Base-by-base conservation (phyloP, 495 filamentous ascomycete genomes). In the Penicillium antarcticum region DNA sequence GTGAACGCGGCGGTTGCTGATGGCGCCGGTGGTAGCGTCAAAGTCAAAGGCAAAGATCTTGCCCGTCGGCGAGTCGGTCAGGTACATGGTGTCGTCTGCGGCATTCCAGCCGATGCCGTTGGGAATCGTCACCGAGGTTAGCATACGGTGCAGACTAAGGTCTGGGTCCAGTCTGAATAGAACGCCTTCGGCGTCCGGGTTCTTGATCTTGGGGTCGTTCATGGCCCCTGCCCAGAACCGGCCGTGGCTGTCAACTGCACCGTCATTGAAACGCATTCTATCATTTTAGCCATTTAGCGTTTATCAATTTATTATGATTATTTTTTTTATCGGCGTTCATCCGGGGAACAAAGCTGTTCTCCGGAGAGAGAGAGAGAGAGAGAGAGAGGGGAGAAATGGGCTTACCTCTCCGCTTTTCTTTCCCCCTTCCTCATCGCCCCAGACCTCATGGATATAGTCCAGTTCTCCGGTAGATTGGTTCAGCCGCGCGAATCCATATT, bases 161-260 rank as follows among this genome's bases (percentile, higher is more conserved):
- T 87, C 83, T 3, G 81, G 75, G 57, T 88, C 79, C 19, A 87
- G 76, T 53, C 83, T 75, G 67, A 87, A 87, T 7, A 88, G 68
- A 17, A 79, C 69, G 19, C 82, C 83, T 73, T 74, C 69, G 39
- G 69, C 50, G 16, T 58, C 55, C 1, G 58, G 69, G 7, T 52
- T 45, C 37, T 73, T 53, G 34, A 73, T 54, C 39, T 74, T 75
- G 18, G 73, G 70, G 59, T 96, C 91, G 56, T 88, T 92, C 90
- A 96, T 95, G 33, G 82, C 79, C n/a, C 90, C 88, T 8, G 88
- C 78, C 89, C 91, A 96, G 68, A 92, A 92, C 37, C 91, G 76
- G 43, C 91, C 92, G 46, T 85, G 74, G 36, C 83, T 85, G 63
- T 96, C 91, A 45, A 88, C 83, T 6, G 82, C 85, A 34, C 91